A percentile compares a stretch with the other conserved stretches of the same genome.
phyloP scores from a whole-genome alignment of 129 eudicot genomes.

The Pittosporum tobira region DNA sequence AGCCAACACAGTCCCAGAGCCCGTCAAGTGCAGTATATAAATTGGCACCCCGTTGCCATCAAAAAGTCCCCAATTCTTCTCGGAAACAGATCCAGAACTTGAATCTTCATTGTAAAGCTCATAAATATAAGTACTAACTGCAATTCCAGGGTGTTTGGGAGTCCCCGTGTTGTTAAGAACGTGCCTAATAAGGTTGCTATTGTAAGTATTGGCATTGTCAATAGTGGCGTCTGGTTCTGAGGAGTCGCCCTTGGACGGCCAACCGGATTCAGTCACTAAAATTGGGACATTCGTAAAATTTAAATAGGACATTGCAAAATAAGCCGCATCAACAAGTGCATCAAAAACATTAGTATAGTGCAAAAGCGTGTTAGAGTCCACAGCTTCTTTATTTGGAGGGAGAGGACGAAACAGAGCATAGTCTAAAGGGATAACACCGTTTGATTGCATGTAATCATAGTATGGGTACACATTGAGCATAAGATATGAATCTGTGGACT shows the following conservation, averaged over 20 bases:
- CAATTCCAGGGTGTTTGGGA: conserved; percentile 75
- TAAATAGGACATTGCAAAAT: conserved; percentile 50
- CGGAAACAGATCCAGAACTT: conserved; percentile 49
- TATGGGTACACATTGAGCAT: conserved; percentile 74
- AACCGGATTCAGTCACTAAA: conserved; percentile 61
- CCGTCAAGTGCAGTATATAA: conserved; percentile 51
- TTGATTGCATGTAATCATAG: conserved; percentile 53
- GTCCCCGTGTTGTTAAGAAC: conserved; percentile 74
- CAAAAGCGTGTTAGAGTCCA: conserved; percentile 58
- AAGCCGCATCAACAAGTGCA: conserved; percentile 66
- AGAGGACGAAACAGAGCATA: conserved; percentile 65
- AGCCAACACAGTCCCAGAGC: conserved; percentile 56
- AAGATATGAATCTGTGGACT: conserved; percentile 43
- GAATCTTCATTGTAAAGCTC: conserved; percentile 81
- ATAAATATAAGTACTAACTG: conserved; percentile 59
- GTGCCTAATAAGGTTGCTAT: conserved; percentile 57
- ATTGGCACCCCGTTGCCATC: conserved; percentile 55
- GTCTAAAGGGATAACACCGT: conserved; percentile 49
- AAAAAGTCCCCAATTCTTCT: conserved; percentile 87
- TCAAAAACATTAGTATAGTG: conserved; percentile 70
- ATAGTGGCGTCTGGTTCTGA: conserved; percentile 56
- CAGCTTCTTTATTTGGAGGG: conserved; percentile 66
- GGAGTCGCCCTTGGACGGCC: conserved; percentile 75
- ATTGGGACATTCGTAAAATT: conserved; percentile 63
- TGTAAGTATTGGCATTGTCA: conserved; percentile 61